Percentiles rank a stretch among this genome's conserved stretches.
These are phyloP conservation scores for Penicillium herquei DNA, from an alignment of 495 filamentous ascomycete species.

Conservation along the genomic window DNA sequence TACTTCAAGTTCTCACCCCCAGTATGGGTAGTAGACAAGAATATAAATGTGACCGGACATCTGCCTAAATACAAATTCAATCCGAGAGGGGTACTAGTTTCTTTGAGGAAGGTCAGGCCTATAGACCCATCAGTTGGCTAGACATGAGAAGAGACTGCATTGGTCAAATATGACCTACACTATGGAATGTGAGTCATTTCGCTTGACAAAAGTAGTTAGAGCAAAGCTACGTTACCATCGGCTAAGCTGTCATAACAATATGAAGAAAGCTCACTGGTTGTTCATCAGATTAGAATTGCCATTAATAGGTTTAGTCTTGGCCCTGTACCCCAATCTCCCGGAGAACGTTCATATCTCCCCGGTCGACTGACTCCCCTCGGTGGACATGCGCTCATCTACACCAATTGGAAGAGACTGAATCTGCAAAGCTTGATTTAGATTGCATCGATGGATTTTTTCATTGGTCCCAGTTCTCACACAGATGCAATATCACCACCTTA, in stretches of 20 bases:
- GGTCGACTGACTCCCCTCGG: no score
- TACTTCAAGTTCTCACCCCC: no score
- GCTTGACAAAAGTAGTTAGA: slow-evolving; percentile 1
- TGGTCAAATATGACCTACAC: background rate
- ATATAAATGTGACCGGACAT: background rate
- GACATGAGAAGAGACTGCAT: background rate
- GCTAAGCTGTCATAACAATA: background rate
- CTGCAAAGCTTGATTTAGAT: no score
- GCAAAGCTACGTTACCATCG: slow-evolving; percentile 1
- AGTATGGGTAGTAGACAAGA: no score
- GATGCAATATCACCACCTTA: no score
- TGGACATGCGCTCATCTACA: no score
- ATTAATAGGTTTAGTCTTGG: background rate
- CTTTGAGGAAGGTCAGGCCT: background rate
- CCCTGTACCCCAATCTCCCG: background rate
- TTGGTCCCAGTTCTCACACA: no score
- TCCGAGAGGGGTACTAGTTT: no score
- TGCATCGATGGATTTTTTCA: no score
- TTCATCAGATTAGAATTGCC: background rate
- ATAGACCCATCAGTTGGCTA: background rate
- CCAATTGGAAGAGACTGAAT: no score
- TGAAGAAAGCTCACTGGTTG: background rate
- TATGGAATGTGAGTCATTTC: background rate
- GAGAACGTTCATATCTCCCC: no score
- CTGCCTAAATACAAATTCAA: background rate